Conservation (phyloP, 2,329 filamentous ascomycete genomes). For the Paraconiothyrium brasiliense region DNA sequence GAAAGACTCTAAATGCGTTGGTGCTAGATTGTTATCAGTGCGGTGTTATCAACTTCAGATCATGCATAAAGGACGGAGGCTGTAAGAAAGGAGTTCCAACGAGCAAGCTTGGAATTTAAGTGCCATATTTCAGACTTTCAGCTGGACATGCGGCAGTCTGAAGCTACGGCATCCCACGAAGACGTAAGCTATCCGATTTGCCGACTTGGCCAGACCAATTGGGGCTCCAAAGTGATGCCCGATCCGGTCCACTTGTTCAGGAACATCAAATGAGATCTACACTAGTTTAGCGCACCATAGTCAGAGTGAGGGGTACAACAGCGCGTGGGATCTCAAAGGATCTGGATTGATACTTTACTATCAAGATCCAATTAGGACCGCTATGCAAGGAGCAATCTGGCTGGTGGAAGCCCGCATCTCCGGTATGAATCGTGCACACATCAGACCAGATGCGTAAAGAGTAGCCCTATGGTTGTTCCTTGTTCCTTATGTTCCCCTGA, state of each 20-base stretch:
- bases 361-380: too few relatives aligned
- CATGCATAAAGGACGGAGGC: too few relatives aligned
- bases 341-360: too few relatives aligned
- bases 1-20: too few relatives aligned
- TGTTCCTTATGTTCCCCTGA: too few relatives aligned
- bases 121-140: not conserved
- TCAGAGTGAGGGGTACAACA: conserved; percentile 7
- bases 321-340: not conserved
- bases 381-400: too few relatives aligned
- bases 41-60: not conserved
- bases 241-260: conserved; percentile 11
- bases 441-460: too few relatives aligned
- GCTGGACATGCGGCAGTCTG: not conserved
- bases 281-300: conserved; percentile 3
- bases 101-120: too few relatives aligned
- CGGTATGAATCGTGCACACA: too few relatives aligned
- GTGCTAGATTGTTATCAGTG: not conserved
- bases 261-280: conserved; percentile 10
- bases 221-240: not conserved
- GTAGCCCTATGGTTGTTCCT: too few relatives aligned
- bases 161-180: not conserved
- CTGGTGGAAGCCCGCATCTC: too few relatives aligned
- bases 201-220: conserved; percentile 15
- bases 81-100: too few relatives aligned
- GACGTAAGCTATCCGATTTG: conserved; percentile 9